A percentile compares a stretch with the other conserved stretches of the same genome.
phyloP scores from a whole-genome alignment of 768 basidiomycete genomes.

The Suillus fuscotomentosus region DNA sequence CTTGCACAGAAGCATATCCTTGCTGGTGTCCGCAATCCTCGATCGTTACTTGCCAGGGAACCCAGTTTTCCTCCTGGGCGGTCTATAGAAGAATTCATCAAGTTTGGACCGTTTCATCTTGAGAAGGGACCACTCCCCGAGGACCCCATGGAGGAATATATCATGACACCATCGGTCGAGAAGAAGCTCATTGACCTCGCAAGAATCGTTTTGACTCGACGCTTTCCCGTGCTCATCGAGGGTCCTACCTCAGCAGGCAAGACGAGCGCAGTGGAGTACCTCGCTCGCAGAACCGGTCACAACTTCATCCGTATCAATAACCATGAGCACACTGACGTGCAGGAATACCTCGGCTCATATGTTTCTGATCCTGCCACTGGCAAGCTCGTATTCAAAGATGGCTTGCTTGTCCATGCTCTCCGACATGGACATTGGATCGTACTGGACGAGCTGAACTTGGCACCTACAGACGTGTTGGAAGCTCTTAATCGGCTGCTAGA shows the following conservation, averaged over 20 bases:
- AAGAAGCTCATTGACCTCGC: constrained; percentile 93
- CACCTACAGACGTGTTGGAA: constrained; percentile 96
- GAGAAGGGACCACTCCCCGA: constrained; percentile 69
- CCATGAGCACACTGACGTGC: constrained; percentile 99
- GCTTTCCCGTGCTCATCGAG: constrained; percentile 95
- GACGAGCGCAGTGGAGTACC: constrained; percentile 94
- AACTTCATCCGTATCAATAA: constrained; percentile 98
- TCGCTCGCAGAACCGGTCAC: constrained; percentile 91
- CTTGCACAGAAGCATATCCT: constrained; percentile 81
- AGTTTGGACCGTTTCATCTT: constrained; percentile 91
- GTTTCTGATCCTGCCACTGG: constrained; percentile 90
- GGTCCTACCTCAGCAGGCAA: constrained; percentile 98
- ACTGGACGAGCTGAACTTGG: constrained; percentile 94
- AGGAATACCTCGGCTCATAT: constrained; percentile 97
- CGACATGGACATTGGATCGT: constrained; percentile 97
- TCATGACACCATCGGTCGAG: constrained; percentile 95
- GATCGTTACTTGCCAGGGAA: constrained; percentile 70
- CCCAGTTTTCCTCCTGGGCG: constrained; percentile 52
- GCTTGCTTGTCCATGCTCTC: constrained; percentile 88
- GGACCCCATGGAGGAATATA: constrained; percentile 75
- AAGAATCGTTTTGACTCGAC: constrained; percentile 81
- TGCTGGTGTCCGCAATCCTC: constrained; percentile 73
- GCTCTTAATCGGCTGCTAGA: constrained; percentile 95
- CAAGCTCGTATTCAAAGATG: constrained; percentile 94
- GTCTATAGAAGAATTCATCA: constrained; percentile 58